Conservation (phyloP, 805 yeast genomes). For the Candida ovalis region DNA sequence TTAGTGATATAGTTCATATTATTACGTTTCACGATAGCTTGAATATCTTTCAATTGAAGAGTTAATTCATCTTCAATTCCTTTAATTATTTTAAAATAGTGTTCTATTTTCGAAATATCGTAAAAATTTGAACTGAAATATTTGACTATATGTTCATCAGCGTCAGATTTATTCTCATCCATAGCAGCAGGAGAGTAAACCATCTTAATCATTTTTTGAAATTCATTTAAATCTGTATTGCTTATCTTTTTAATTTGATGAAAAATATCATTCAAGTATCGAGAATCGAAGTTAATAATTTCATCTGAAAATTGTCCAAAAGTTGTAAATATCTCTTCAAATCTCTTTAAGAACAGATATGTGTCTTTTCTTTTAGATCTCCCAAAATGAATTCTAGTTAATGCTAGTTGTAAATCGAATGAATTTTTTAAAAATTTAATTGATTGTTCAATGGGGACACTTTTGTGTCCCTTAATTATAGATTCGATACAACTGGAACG, state of each 20-base stretch:
- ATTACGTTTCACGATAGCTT: slow-evolving; percentile 50
- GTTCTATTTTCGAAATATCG: slow-evolving; percentile 32
- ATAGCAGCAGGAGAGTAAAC: slow-evolving; percentile 51
- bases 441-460: slow-evolving; percentile 33
- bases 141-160: slow-evolving; percentile 29
- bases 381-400: slow-evolving; percentile 58
- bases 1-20: slow-evolving; percentile 51
- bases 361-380: slow-evolving; percentile 58
- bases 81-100: slow-evolving; percentile 38
- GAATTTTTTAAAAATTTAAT: slow-evolving; percentile 26
- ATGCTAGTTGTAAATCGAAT: slow-evolving; percentile 55
- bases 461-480: slow-evolving; percentile 37
- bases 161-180: slow-evolving; percentile 43
- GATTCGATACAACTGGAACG: slow-evolving; percentile 61
- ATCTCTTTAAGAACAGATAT: slow-evolving; percentile 46
- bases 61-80: slow-evolving; percentile 46
- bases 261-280: slow-evolving; percentile 22
- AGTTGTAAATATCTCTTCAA: slow-evolving; percentile 36
- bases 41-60: slow-evolving; percentile 47
- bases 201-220: slow-evolving; percentile 40
- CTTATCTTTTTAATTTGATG: slow-evolving; percentile 11
- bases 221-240: slow-evolving; percentile 16
- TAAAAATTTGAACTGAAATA: slow-evolving; percentile 45
- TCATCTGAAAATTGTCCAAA: slow-evolving; percentile 20
- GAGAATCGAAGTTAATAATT: slow-evolving; percentile 17